Percentiles rank a stretch among this genome's conserved stretches.
These are phyloP conservation scores for Saccharomyces hybrid DNA, from an alignment of 1,139 yeast genomes.

Conservation along the genomic window DNA sequence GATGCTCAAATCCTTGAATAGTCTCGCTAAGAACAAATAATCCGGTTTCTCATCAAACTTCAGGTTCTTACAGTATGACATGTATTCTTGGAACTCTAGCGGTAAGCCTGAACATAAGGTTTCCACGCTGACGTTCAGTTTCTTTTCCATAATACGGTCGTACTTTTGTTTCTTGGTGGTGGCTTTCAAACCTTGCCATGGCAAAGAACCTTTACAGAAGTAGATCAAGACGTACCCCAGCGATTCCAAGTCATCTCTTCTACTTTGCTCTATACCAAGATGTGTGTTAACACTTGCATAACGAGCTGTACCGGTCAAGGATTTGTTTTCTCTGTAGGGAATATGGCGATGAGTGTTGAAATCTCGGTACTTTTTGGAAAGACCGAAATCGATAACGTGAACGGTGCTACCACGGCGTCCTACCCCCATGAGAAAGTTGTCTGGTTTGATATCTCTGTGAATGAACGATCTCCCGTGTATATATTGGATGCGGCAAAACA, in stretches of 20 bases:
- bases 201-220: slow-evolving; percentile 90
- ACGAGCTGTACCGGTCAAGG: slow-evolving; percentile 96
- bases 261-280: slow-evolving; percentile 90
- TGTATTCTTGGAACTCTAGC: slow-evolving; percentile 76
- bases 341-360: slow-evolving; percentile 91
- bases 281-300: slow-evolving; percentile 94
- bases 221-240: slow-evolving; percentile 91
- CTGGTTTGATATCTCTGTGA: slow-evolving; percentile 73
- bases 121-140: slow-evolving; percentile 87
- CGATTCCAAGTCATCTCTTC: slow-evolving; percentile 94
- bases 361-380: slow-evolving; percentile 91
- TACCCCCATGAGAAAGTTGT: slow-evolving; percentile 64
- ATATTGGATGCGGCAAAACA: slow-evolving; percentile 88
- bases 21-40: slow-evolving; percentile 78
- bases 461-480: slow-evolving; percentile 93
- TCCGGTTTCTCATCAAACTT: slow-evolving; percentile 96
- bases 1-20: slow-evolving; percentile 82
- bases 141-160: slow-evolving; percentile 93
- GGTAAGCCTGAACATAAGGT: slow-evolving; percentile 89
- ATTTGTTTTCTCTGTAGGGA: slow-evolving; percentile 92
- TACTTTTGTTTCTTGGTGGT: slow-evolving; percentile 95
- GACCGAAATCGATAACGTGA: slow-evolving; percentile 92
- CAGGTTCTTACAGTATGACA: slow-evolving; percentile 81
- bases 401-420: slow-evolving; percentile 94
- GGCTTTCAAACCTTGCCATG: slow-evolving; percentile 98